Base-by-base conservation (phyloP, 2,329 filamentous ascomycete genomes). In the Corniculantispora saksenae region DNA sequence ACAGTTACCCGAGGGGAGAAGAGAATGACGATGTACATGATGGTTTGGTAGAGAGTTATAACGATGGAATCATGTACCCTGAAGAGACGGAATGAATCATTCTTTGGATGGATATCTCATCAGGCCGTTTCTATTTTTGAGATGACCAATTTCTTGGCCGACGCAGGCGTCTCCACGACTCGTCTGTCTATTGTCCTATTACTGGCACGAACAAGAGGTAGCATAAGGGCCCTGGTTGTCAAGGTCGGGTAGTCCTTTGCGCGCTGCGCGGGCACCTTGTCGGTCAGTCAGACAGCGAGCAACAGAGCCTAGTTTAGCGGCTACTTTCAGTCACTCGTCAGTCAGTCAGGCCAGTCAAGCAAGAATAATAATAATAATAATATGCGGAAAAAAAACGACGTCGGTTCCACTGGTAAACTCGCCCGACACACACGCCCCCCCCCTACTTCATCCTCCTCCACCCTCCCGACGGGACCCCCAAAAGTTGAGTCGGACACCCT, bases 361-460 rank as follows among this genome's bases (percentile, higher is more conserved):
- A 32, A 32, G 32, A 32, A 32, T 32, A 32, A 32, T 10, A 32
- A 32, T 32, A 32, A 10, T 23, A 38, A 15, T 21, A 25, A 35
- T 45, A 8, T 35, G 5, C 27, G 29, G 17, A 48, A 23, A 38
- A 50, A 29, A 61, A 15, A 5, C 40, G 13, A 51, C 32, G 58
- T 51, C 58, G 47, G 58, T 15, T 51, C 58, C 58, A 61, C n/a
- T 35, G n/a, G 56, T 10, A 21, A 59, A 45, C 23, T 23, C 54
- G 55, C 45, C 40, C 25, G 40, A 50, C 57, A 38, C 57, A 35
- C 45, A 21, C 45, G 9, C 32, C 32, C 32, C 32, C 32, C 32
- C 32, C 10, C n/a, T n/a, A n/a, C n/a, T n/a, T n/a, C n/a, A n/a
- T 32, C 32, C 10, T 10, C 32, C 21, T 4, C 17, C 47, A 29